Percentiles rank a stretch among this genome's conserved stretches.
These are phyloP conservation scores for Neoboletus brunneissimus DNA, from an alignment of 768 basidiomycete genomes.

Conservation along the genomic window DNA sequence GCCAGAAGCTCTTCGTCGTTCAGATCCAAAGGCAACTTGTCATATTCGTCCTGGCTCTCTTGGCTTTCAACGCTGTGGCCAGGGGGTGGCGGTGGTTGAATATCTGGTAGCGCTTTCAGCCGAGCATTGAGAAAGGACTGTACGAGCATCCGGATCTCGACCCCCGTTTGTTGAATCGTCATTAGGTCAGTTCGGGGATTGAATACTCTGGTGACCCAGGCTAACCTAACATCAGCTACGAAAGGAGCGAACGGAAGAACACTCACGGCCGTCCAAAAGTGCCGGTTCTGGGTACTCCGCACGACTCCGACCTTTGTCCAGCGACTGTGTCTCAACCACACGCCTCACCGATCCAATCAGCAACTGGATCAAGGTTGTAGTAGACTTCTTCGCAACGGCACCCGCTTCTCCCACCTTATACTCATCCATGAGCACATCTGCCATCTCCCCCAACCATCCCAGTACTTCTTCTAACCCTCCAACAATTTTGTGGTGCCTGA, in stretches of 20 bases:
- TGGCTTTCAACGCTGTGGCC: slow-evolving; percentile 40
- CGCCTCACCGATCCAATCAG: slow-evolving; percentile 56
- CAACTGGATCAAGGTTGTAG: slow-evolving; percentile 44
- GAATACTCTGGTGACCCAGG: slow-evolving; percentile 55
- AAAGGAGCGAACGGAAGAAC: neutral
- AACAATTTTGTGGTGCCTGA: slow-evolving; percentile 50
- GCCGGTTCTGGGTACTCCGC: slow-evolving; percentile 59
- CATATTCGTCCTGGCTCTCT: slow-evolving; percentile 81
- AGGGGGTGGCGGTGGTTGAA: slow-evolving; percentile 33
- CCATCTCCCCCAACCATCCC: slow-evolving; percentile 65
- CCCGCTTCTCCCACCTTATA: slow-evolving; percentile 35
- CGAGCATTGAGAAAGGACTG: slow-evolving; percentile 62
- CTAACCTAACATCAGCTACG: slow-evolving; percentile 34
- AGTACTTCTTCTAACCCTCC: slow-evolving; percentile 47
- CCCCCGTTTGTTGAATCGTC: slow-evolving; percentile 40
- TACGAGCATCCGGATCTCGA: slow-evolving; percentile 56
- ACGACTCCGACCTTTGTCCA: slow-evolving; percentile 36
- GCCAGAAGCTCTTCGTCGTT: slow-evolving; percentile 59
- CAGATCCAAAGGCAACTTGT: slow-evolving; percentile 54
- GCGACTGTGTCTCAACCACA: slow-evolving; percentile 42
- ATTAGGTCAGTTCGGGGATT: slow-evolving; percentile 44
- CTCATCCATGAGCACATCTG: slow-evolving; percentile 53
- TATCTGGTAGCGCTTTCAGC: slow-evolving; percentile 42
- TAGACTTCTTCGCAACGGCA: slow-evolving; percentile 22
- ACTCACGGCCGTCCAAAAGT: slow-evolving; percentile 55